phyloP scores from a whole-genome alignment of 225 moss, liverwort and hornwort genomes.

The Marchantia paleacea region DNA sequence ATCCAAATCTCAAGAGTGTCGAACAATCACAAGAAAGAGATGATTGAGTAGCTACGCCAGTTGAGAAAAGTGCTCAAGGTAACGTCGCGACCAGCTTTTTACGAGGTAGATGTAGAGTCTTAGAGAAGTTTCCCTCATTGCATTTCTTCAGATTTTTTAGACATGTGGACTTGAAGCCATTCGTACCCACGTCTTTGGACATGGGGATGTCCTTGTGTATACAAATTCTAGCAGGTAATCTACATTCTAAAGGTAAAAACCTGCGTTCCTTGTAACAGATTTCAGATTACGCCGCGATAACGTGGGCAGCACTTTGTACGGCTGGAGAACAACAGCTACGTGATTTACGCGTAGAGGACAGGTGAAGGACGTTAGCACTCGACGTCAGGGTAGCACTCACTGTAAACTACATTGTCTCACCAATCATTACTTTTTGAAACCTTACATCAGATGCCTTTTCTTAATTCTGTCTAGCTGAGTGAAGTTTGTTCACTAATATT shows the following conservation, averaged over 20 bases:
- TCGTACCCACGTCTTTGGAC: too few relatives aligned
- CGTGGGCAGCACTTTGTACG: constrained; percentile 5
- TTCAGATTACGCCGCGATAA: neutral
- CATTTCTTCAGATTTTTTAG: too few relatives aligned
- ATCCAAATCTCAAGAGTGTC: neutral
- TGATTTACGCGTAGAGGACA: neutral
- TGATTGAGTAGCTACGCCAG: neutral
- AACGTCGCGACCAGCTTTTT: neutral
- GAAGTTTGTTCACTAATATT: constrained; percentile 8
- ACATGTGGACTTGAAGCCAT: too few relatives aligned
- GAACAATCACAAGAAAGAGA: neutral
- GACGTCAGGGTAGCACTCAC: neutral
- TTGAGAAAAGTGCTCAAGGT: neutral
- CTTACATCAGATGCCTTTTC: neutral
- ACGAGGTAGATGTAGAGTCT: too few relatives aligned
- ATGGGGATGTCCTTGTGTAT: too few relatives aligned
- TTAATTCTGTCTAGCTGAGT: neutral
- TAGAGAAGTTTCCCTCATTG: too few relatives aligned
- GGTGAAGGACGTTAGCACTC: neutral
- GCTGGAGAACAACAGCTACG: neutral
- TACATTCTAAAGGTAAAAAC: too few relatives aligned
- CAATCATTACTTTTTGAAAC: neutral
- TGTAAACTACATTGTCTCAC: constrained; percentile 10
- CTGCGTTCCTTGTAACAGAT: neutral
- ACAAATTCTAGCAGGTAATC: too few relatives aligned